Evolutionary conservation across 2,329 filamentous ascomycete species (phyloP).

Genomic region (Botryotinia globosa): DNA sequence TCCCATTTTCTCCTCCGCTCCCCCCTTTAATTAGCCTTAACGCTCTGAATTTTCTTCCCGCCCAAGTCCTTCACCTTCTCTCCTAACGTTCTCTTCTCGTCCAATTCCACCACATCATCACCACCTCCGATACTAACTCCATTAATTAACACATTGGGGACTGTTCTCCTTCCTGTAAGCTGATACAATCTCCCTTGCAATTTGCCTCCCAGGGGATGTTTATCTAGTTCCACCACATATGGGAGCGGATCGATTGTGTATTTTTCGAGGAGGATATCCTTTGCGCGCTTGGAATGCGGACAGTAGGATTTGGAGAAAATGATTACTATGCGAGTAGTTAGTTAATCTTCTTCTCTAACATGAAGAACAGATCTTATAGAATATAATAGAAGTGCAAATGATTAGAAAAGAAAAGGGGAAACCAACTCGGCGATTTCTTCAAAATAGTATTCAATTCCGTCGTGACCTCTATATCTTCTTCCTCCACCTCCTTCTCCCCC

Average conservation of each 20-base stretch:
- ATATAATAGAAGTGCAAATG: not conserved
- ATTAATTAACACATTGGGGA: conserved; percentile 88
- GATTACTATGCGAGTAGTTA: conserved; percentile 61
- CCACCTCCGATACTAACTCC: conserved; percentile 86
- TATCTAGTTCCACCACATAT: conserved; percentile 86
- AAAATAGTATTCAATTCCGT: conserved; percentile 73
- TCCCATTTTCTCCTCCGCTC: not conserved
- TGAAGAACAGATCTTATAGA: not conserved
- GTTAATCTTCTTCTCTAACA: conserved; percentile 9
- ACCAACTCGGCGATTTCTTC: conserved; percentile 77
- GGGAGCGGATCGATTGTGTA: conserved; percentile 82
- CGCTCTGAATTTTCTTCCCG: conserved; percentile 54
- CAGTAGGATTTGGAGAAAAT: conserved; percentile 97
- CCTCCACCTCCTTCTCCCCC: conserved; percentile 38
- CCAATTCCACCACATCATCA: conserved; percentile 76
- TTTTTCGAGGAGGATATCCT: conserved; percentile 76
- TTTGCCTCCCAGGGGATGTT: conserved; percentile 68
- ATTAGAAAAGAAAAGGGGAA: not conserved
- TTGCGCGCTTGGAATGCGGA: conserved; percentile 80
- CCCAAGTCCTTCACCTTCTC: conserved; percentile 71
- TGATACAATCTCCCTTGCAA: conserved; percentile 70
- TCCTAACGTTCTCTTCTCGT: conserved; percentile 63
- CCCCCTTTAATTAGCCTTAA: not conserved
- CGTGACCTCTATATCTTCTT: conserved; percentile 63
- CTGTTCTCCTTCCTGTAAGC: conserved; percentile 77